These are phyloP conservation scores for Globisporangium barbulae DNA, from an alignment of 352 stramenopile genomes.

Conservation along the genomic window DNA sequence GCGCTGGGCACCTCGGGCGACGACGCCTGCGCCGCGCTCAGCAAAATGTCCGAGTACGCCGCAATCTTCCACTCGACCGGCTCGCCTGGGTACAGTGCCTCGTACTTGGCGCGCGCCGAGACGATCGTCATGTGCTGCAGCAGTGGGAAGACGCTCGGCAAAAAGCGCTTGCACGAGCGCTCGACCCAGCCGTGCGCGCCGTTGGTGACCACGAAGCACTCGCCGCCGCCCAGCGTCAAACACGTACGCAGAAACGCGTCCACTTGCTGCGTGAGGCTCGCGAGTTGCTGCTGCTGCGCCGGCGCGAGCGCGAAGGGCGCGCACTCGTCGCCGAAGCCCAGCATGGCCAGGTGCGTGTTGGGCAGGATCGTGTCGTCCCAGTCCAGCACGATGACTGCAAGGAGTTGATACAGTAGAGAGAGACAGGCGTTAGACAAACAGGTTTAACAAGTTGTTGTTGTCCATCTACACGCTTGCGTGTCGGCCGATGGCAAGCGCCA, in stretches of 20 bases:
- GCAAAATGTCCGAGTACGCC: conserved; percentile 56
- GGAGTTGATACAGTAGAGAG: background rate
- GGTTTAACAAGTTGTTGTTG: background rate
- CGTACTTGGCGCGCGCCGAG: conserved; percentile 63
- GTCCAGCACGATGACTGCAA: conserved; percentile 71
- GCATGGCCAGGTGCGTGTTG: conserved; percentile 61
- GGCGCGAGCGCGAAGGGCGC: conserved; percentile 33
- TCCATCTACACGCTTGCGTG: conserved; percentile 7
- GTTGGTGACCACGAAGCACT: conserved; percentile 70
- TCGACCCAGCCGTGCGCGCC: conserved; percentile 67
- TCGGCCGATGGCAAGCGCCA: background rate
- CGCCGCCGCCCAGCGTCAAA: conserved; percentile 29
- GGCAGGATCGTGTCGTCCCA: conserved; percentile 82
- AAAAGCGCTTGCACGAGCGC: conserved; percentile 68
- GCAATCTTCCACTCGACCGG: conserved; percentile 83
- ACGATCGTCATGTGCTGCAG: conserved; percentile 58
- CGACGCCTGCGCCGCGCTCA: conserved; percentile 20
- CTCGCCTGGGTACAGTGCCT: conserved; percentile 47
- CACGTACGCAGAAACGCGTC: conserved; percentile 50
- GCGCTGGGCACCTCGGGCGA: conserved; percentile 22
- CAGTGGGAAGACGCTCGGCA: conserved; percentile 55
- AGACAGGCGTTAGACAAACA: background rate
- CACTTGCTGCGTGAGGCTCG: conserved; percentile 33
- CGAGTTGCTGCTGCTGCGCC: conserved; percentile 24
- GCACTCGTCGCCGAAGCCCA: conserved; percentile 62